Evolutionary conservation across 805 yeast genomes (phyloP), one percentile per base, ranked within the genome.

Genomic region (Debaryomyces hansenii): DNA sequence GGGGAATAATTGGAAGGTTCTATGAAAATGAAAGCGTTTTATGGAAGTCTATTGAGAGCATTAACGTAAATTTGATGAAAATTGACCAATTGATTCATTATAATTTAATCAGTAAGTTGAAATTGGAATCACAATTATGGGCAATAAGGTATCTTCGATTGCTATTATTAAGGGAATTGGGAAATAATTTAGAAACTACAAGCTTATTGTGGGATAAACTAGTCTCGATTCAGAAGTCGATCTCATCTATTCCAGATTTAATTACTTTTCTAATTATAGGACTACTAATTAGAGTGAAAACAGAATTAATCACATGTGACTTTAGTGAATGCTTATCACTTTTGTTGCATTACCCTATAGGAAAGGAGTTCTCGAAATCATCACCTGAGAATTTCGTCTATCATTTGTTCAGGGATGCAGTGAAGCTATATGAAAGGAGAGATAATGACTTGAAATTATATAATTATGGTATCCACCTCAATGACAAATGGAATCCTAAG

Each of bases 111-210:
- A 72, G 69, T 41, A 74, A 71, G 50, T 63, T 77, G 33, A 66
- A 69, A 47, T 58, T 78, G 5, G 83, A 78, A 48, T 69, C 80
- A 2, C 78, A 78, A 43, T 66, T 80, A 37, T 80, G 84, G 84
- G 64, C 78, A 20, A 74, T 80, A n/a, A 56, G 84, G 37, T 80
- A 74, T 59, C 69, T 75, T 24, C 59, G 83, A 20, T 60, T 80
- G 31, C 49, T 79, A 3, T 60, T 78, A 14, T 62, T 73, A 5
- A 59, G 84, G 42, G 84, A 80, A 51, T 56, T 80, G 24, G 82
- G 80, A 1, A 51, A 61, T 42, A 63, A 69, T 21, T 49, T 68
- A 41, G 61, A 62, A 20, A 54, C 60, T 15, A 59, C 73, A 0
- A 60, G 72, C 18, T 54, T 62, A 20, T 55, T 77, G 16, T 80